These are phyloP conservation scores for Macrophomina tecta DNA, from an alignment of 2,329 filamentous ascomycete species.

Conservation along the genomic window DNA sequence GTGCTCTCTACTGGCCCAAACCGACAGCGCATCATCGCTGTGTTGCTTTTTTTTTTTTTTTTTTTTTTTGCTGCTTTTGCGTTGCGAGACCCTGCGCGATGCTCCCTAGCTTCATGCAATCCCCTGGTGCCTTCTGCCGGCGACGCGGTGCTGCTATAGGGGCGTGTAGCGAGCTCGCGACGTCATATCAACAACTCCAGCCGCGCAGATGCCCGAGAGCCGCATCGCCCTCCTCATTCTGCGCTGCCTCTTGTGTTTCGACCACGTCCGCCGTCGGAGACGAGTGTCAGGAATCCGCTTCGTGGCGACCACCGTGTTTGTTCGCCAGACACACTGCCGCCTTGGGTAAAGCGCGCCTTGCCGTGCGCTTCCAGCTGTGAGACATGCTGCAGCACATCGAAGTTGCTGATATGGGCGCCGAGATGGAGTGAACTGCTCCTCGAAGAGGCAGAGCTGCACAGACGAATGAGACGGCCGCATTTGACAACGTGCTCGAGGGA, in stretches of 20 bases:
- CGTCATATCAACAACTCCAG: constrained; percentile 8
- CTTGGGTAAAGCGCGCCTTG: constrained; percentile 1
- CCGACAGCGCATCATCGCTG: not conserved
- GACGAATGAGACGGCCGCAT: constrained; percentile 19
- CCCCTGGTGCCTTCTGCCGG: not conserved
- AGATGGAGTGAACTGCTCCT: not conserved
- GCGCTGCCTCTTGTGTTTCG: not conserved
- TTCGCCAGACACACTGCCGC: constrained; percentile 4
- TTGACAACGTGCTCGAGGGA: constrained; percentile 7
- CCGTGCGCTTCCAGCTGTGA: not conserved
- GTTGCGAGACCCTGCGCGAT: constrained; percentile 8
- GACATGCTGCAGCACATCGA: constrained; percentile 8
- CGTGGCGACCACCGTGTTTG: constrained; percentile 5
- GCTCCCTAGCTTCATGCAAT: constrained; percentile 3
- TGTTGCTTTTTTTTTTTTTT: constrained; percentile 2
- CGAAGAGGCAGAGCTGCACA: not conserved
- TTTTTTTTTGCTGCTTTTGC: not conserved
- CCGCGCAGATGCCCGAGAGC: constrained; percentile 2
- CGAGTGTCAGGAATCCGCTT: not conserved
- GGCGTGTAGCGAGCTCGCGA: constrained; percentile 8
- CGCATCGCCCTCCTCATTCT: not conserved
- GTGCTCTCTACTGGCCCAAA: not conserved
- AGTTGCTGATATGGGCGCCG: not conserved
- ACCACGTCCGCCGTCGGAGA: not conserved
- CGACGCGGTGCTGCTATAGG: not conserved